phyloP scores from a whole-genome alignment of 140 eudicot genomes.

The Cichorium intybus region DNA sequence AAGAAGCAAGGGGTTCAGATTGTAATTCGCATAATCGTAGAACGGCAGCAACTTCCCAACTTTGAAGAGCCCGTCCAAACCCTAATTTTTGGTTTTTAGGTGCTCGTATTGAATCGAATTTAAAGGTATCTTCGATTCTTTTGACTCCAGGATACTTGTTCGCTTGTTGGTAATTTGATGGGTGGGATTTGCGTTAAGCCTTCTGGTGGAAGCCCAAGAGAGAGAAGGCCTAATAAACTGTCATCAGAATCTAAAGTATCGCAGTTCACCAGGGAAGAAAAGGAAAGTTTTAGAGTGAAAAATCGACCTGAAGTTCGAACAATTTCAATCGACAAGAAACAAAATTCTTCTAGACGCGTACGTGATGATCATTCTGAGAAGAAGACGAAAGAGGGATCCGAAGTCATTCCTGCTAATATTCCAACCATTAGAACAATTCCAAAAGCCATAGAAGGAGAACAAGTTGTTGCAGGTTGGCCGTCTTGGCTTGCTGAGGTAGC shows the following conservation, averaged over 20 bases:
- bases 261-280: conserved; percentile 45
- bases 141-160: not conserved
- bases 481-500: conserved; percentile 82
- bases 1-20: conserved; percentile 4
- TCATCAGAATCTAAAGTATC: conserved; percentile 39
- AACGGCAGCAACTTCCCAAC: conserved; percentile 2
- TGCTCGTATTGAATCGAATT: not conserved
- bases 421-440: conserved; percentile 42
- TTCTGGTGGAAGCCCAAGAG: conserved; percentile 47
- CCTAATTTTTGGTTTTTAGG: conserved; percentile 13
- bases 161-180: conserved; percentile 36
- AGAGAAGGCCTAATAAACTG: conserved; percentile 39
- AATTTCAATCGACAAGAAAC: conserved; percentile 49
- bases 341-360: conserved; percentile 47
- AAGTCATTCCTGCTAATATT: conserved; percentile 27
- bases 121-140: not conserved
- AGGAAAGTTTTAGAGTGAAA: conserved; percentile 46
- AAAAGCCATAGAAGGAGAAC: conserved; percentile 61
- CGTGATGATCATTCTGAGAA: conserved; percentile 53
- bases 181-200: conserved; percentile 77
- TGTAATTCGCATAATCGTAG: not conserved
- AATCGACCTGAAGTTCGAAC: conserved; percentile 44
- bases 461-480: conserved; percentile 94
- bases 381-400: conserved; percentile 28
- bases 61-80: conserved; percentile 14